Evolutionary conservation across 306 rosid genomes (phyloP).

Genomic region (Lotus japonicus): DNA sequence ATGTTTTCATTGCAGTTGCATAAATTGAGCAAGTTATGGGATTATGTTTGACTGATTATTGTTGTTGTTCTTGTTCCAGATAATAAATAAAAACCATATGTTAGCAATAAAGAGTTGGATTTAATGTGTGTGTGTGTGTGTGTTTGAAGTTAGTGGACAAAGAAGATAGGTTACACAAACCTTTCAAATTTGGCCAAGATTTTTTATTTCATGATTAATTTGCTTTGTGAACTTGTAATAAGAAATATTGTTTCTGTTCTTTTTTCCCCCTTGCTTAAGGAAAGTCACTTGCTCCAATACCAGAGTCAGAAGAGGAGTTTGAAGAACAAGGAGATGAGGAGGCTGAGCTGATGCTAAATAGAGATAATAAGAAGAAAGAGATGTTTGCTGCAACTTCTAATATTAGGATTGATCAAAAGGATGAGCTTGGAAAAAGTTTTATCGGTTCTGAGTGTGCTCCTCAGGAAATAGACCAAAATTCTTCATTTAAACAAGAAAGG

Average conservation of each 20-base stretch:
- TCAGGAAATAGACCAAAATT: slow-evolving; percentile 24
- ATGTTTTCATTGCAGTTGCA: slow-evolving; percentile 13
- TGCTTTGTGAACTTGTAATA: slow-evolving; percentile 29
- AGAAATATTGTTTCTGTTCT: slow-evolving; percentile 26
- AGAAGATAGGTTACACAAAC: background rate
- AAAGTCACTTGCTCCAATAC: slow-evolving; percentile 98
- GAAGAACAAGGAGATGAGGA: slow-evolving; percentile 61
- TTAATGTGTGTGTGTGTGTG: background rate
- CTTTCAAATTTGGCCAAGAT: slow-evolving; percentile 3
- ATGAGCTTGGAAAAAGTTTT: slow-evolving; percentile 27
- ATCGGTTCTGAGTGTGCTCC: slow-evolving; percentile 13
- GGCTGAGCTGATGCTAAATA: slow-evolving; percentile 27
- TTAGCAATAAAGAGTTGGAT: background rate
- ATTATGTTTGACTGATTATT: background rate
- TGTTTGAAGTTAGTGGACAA: no score
- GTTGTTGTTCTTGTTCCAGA: background rate
- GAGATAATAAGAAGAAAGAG: slow-evolving; percentile 25
- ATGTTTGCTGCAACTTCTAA: slow-evolving; percentile 17
- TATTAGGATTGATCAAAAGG: slow-evolving; percentile 26
- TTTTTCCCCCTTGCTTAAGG: slow-evolving; percentile 59
- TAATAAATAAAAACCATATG: background rate
- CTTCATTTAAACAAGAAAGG: slow-evolving; percentile 32
- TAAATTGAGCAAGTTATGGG: background rate
- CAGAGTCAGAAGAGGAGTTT: slow-evolving; percentile 81
- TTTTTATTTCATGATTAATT: slow-evolving; percentile 6